These are phyloP conservation scores for Fusarium decemcellulare DNA, from an alignment of 2,329 filamentous ascomycete genomes.

Conservation along the genomic window DNA sequence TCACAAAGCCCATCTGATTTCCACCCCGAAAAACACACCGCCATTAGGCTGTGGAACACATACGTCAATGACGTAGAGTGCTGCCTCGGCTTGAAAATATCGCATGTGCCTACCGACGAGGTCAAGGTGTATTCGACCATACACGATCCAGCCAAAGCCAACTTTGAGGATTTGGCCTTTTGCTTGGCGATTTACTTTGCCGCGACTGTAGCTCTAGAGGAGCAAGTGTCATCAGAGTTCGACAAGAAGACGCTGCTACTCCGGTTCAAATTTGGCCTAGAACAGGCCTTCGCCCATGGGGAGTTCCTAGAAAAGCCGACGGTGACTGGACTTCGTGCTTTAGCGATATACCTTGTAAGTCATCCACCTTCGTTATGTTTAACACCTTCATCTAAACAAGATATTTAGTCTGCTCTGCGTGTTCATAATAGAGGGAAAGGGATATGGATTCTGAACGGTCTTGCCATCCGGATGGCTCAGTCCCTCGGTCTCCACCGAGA, in stretches of 20 bases:
- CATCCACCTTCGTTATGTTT: fast-evolving
- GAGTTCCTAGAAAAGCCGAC: neutral
- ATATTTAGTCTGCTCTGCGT: neutral
- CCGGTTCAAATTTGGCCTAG: neutral
- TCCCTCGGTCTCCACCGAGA: conserved; percentile 4
- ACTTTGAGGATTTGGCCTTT: conserved; percentile 3
- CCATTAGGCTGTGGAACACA: conserved; percentile 2
- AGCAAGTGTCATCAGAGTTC: too few species aligned
- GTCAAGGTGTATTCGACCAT: conserved; percentile 10
- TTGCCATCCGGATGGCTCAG: neutral
- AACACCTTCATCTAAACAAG: neutral
- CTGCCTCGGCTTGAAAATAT: conserved; percentile 1
- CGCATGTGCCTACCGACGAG: conserved; percentile 7
- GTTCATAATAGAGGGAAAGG: conserved; percentile 8
- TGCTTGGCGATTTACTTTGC: conserved; percentile 17
- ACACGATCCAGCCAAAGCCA: neutral
- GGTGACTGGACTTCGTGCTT: conserved; percentile 3
- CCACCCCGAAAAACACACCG: neutral
- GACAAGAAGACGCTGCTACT: neutral
- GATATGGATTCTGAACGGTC: conserved; percentile 12
- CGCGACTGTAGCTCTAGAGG: neutral
- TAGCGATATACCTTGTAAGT: conserved; percentile 5
- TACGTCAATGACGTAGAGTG: neutral
- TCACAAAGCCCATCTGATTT: neutral
- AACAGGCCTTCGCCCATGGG: neutral